A percentile compares a stretch with the other conserved stretches of the same genome.
Evolutionary conservation across 306 rosid species (phyloP).

Genomic region (Cyclanthera cordifolia): DNA sequence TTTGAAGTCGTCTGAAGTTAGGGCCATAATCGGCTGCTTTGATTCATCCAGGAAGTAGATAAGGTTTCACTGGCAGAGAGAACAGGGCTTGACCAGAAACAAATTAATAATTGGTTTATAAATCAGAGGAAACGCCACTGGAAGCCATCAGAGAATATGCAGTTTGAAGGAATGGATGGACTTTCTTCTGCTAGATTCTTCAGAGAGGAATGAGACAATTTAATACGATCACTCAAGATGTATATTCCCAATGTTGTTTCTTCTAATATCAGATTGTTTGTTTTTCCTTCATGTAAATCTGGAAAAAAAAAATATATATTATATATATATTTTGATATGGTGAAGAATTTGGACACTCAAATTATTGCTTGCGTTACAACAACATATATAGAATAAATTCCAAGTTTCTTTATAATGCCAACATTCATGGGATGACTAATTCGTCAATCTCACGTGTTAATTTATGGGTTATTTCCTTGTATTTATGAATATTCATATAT

Average conservation of each 20-base stretch:
- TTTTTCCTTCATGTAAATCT: slow-evolving; percentile 6
- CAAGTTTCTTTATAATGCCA: not conserved
- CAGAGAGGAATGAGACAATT: slow-evolving; percentile 33
- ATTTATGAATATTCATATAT: too few relatives aligned
- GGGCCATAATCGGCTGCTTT: not conserved
- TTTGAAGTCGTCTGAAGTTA: too few relatives aligned
- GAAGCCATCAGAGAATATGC: slow-evolving; percentile 85
- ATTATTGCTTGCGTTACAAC: slow-evolving; percentile 21
- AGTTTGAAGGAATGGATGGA: slow-evolving; percentile 58
- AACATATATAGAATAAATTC: slow-evolving; percentile 8
- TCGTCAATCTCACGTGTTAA: not conserved
- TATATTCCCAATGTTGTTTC: slow-evolving; percentile 20
- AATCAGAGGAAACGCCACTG: slow-evolving; percentile 95
- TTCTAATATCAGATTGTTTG: not conserved
- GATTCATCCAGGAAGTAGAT: slow-evolving; percentile 49
- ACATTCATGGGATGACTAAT: not conserved
- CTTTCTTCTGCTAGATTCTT: slow-evolving; percentile 36
- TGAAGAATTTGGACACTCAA: not conserved
- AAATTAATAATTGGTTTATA: slow-evolving; percentile 94
- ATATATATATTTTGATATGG: not conserved
- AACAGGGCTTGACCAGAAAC: slow-evolving; percentile 85
- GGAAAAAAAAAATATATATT: not conserved
- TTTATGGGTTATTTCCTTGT: too few relatives aligned
- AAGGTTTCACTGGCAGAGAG: slow-evolving; percentile 67
- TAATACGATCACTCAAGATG: too few relatives aligned